Conservation (phyloP, 2,329 filamentous ascomycete genomes). For the Bisporella sp. region DNA sequence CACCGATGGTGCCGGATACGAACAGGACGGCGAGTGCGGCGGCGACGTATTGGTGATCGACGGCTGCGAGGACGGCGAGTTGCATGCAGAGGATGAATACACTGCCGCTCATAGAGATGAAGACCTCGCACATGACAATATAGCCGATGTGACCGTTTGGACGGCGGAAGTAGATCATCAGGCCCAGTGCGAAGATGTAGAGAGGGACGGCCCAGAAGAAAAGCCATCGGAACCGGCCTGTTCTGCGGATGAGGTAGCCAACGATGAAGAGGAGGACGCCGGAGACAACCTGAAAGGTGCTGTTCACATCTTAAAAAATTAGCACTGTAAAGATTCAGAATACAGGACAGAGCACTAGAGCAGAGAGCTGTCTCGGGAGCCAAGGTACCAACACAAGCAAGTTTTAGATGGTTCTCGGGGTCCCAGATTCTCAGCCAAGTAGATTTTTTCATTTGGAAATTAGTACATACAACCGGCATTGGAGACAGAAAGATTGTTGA, state of each 20-base stretch:
- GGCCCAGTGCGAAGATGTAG: slow-evolving; percentile 40
- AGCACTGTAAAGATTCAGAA: no score
- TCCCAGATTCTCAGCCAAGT: no score
- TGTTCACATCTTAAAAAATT: slow-evolving; percentile 14
- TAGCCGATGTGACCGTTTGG: slow-evolving; percentile 43
- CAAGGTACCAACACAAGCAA: no score
- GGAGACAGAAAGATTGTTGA: slow-evolving; percentile 25
- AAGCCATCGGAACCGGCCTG: slow-evolving; percentile 18
- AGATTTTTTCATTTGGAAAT: no score
- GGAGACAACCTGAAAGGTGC: slow-evolving; percentile 44
- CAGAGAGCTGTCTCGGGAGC: no score
- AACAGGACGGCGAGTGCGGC: slow-evolving; percentile 48
- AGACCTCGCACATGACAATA: slow-evolving; percentile 52
- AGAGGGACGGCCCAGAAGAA: slow-evolving; percentile 12
- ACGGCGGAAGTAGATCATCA: slow-evolving; percentile 52
- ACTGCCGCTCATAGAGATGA: slow-evolving; percentile 50
- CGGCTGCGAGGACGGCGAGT: slow-evolving; percentile 50
- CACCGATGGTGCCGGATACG: slow-evolving; percentile 47
- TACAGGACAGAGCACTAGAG: no score
- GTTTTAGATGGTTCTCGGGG: no score
- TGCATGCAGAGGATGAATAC: slow-evolving; percentile 51
- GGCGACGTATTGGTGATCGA: slow-evolving; percentile 53
- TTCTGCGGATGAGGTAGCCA: slow-evolving; percentile 36
- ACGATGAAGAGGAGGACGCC: slow-evolving; percentile 47
- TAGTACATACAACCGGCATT: slow-evolving; percentile 11